Base-by-base conservation (phyloP, 2,329 filamentous ascomycete genomes). In the Diaporthe citri region DNA sequence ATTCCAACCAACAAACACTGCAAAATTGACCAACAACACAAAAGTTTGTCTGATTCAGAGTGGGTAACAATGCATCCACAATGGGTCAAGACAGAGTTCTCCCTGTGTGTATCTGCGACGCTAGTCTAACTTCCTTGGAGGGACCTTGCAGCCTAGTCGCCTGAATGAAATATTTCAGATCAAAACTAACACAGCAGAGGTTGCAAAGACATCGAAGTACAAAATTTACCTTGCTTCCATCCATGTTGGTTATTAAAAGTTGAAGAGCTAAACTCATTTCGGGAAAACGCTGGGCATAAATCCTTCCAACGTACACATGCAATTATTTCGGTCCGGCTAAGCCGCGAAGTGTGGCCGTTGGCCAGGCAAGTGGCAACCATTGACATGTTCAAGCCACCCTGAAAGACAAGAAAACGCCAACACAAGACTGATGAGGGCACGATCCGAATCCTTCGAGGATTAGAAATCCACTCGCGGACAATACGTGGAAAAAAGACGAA, bases 281-380 rank as follows among this genome's bases (percentile, higher is more conserved):
- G 46, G 46, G 20, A 31, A 56, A 52, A 17, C 22, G 8, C 62
- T 67, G 17, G 46, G 46, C 62, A 34, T 36, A 28, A 67, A 67
- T 67, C 62, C 62, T 52, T 67, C 46, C 28, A 3, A 20, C 12
- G 34, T 13, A 46, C 17, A 31, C 13, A 10, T 2, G 13, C 25
- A 22, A 62, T 17, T 39, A 31, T n/a, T 52, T 67, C 62, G 62
- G 62, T 52, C 62, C 43, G 46, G 28, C 28, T 22, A 34, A 67
- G 62, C 62, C 46, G 46, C 13, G 12, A 39, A 36, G 13, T 52
- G 62, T 67, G 62, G 43, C 62, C 46, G 43, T 15, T 34, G 43
- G 46, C 62, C 46, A 20, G 25, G 62, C 43, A 25, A 34, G 59
- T 46, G 43, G 46, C 46, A 36, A 52, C 22, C 31, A 25, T 52